Evolutionary conservation across 495 filamentous ascomycete genomes (phyloP), one percentile per base, ranked within the genome.

Genomic region (Xylaria longipes): DNA sequence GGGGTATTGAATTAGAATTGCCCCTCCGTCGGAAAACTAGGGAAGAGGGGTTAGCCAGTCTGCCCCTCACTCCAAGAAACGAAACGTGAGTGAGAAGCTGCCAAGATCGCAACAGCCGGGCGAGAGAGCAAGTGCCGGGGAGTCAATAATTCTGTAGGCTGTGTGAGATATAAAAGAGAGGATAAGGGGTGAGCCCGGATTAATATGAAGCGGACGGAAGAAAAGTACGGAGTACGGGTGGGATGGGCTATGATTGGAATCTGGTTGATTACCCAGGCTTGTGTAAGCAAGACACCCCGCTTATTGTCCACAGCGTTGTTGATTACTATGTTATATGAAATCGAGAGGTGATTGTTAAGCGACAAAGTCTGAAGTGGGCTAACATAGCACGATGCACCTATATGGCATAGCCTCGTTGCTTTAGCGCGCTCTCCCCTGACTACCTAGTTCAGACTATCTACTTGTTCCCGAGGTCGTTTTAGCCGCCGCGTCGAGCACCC

Each of bases 221-320:
- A 31, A 43, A 45, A 43, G 0, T n/a, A 27, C 37, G 22, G 3
- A 27, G 12, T 4, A 22, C 3, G 20, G 27, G 31, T 61, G 58
- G 35, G 5, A 43, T 63, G 60, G 60, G 35, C n/a, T n/a, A 5
- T 8, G 25, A n/a, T 46, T 48, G 27, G 37, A 41, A 63, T 43
- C 35, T 65, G 27, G n/a, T 56, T 67, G 65, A 67, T 67, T 67
- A 67, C 65, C 65, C 46, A 67, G 65, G 48, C 65, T 67, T 67
- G 65, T 67, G 65, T 67, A 67, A 67, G 65, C 65, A 67, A 11
- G 17, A 14, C 43, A 39, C 65, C 65, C 65, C 48, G 35, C 48
- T 56, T 67, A 48, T 25, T 1, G 27, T 33, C 54, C 54, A 57
- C 27, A 15, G 27, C 12, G n/a, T 22, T 5, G 33, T 61, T 56